Base-by-base conservation (phyloP, 257 asterid species). In the Asclepias syriaca region DNA sequence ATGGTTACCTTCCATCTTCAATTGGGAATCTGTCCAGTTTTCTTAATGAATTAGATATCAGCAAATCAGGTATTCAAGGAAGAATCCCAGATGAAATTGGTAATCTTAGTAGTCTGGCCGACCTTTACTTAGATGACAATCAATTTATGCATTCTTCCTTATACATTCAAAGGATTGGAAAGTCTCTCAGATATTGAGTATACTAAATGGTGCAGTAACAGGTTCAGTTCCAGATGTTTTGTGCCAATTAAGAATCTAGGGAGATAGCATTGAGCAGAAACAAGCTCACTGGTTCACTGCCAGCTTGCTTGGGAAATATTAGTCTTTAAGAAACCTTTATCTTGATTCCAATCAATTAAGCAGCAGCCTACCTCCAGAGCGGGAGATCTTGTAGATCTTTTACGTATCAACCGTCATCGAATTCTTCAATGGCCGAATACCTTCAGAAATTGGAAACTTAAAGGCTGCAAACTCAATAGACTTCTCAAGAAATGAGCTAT, bases 11-110 rank as follows among this genome's bases (percentile, higher is more conserved):
- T 16, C 83, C 81, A 2, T 55, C 40, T 14, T 73, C 87, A 6
- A 22, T 80, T 66, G 82, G 84, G 53, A 72, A 86, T 81, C 65
- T 57, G 75, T 27, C 83, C 1, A 73, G 79, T 16, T 58, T 61
- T 3, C 27, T 82, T 5, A 55, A 39, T 2, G 1, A 0, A 0
- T 29, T 80, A 9, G 1, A 0, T 0, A 80, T 72, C 2, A 0
- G 1, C 15, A 4, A n/a, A 48, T 45, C 46, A 2, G 5, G 34
- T 4, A 15, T 72, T 34, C 4, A 40, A 8, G 89, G 89, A 2
- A 43, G 2, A 1, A 80, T 80, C 63, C 85, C 85, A 13, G 7
- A 58, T 19, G 81, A 72, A 51, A 24, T 82, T 10, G 84, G 85
- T 1, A 79, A 77, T 51, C 49, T 83, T 45, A 74, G 74, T 27